phyloP scores from a whole-genome alignment of 805 yeast genomes.

The Candida bentonensis region DNA sequence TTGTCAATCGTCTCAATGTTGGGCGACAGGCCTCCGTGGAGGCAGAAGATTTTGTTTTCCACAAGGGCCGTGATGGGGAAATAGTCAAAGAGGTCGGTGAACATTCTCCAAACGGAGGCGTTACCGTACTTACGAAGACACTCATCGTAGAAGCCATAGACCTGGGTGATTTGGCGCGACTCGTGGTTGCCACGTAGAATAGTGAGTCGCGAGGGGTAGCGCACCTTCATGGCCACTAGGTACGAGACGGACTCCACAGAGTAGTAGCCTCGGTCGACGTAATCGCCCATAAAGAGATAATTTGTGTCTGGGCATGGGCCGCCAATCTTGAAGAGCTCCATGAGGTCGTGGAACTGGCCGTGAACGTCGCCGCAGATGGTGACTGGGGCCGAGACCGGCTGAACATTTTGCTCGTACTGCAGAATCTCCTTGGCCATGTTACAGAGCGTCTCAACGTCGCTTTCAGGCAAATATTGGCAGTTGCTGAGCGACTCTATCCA shows the following conservation, averaged over 20 bases:
- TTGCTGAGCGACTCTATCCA: constrained; percentile 78
- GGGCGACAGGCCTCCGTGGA: constrained; percentile 95
- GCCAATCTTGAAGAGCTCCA: constrained; percentile 89
- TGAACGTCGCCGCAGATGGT: constrained; percentile 97
- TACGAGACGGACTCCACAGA: constrained; percentile 89
- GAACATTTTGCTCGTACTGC: constrained; percentile 86
- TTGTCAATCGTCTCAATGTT: constrained; percentile 93
- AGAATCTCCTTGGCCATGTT: constrained; percentile 85
- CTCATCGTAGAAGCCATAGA: constrained; percentile 92
- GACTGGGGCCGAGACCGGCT: constrained; percentile 89
- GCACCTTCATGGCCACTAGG: constrained; percentile 85
- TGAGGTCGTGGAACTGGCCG: constrained; percentile 91
- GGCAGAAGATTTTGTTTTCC: constrained; percentile 82
- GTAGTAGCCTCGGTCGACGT: constrained; percentile 81
- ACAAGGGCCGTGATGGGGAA: constrained; percentile 94
- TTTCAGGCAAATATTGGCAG: constrained; percentile 77
- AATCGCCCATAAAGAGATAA: constrained; percentile 78
- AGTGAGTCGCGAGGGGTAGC: constrained; percentile 87
- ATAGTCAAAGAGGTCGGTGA: constrained; percentile 86
- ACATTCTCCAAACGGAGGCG: constrained; percentile 88
- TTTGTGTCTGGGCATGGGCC: constrained; percentile 93
- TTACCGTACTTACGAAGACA: constrained; percentile 89
- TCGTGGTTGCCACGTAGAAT: constrained; percentile 93
- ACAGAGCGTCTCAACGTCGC: constrained; percentile 67
- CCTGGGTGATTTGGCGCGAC: constrained; percentile 92